phyloP scores from a whole-genome alignment of 768 basidiomycete species.

The Lactarius deliciosus region DNA sequence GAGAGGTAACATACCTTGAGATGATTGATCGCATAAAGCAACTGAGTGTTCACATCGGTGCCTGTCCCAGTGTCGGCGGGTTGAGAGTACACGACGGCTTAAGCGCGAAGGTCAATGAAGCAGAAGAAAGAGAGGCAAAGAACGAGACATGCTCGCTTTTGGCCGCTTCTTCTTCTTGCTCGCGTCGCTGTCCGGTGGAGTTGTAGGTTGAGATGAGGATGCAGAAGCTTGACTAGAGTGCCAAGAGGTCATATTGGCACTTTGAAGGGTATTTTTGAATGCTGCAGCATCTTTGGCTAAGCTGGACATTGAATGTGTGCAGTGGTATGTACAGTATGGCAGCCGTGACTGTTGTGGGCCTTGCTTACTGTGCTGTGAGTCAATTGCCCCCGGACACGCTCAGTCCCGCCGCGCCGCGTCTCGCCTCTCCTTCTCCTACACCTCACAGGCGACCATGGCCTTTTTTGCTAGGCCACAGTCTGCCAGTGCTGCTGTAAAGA shows the following conservation, averaged over 20 bases:
- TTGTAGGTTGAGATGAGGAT: slow-evolving; percentile 44
- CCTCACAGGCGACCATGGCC: slow-evolving; percentile 47
- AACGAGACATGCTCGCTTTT: slow-evolving; percentile 55
- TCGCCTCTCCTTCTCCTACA: background rate
- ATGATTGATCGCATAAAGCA: slow-evolving; percentile 79
- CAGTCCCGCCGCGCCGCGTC: background rate
- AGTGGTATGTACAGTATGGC: background rate
- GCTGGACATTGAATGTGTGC: slow-evolving; percentile 52
- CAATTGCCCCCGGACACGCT: background rate
- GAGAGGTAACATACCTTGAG: slow-evolving; percentile 57
- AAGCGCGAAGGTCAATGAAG: slow-evolving; percentile 28
- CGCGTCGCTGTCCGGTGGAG: slow-evolving; percentile 26
- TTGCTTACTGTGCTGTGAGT: slow-evolving; percentile 10
- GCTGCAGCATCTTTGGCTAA: slow-evolving; percentile 69
- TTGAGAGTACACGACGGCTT: slow-evolving; percentile 82
- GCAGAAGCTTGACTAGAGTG: slow-evolving; percentile 48
- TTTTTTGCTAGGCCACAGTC: slow-evolving; percentile 66
- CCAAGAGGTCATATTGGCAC: slow-evolving; percentile 74
- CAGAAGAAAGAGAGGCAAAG: slow-evolving; percentile 28
- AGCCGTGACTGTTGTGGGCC: slow-evolving; percentile 5
- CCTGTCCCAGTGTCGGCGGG: slow-evolving; percentile 84
- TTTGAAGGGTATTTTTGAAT: slow-evolving; percentile 62
- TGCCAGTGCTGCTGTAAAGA: slow-evolving; percentile 63
- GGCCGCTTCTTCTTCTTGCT: slow-evolving; percentile 53
- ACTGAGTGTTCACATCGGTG: slow-evolving; percentile 80